Percentiles rank a stretch among this genome's conserved stretches.
Evolutionary conservation across 345 rosid genomes (phyloP).

Genomic region (Pugionium cornutum): DNA sequence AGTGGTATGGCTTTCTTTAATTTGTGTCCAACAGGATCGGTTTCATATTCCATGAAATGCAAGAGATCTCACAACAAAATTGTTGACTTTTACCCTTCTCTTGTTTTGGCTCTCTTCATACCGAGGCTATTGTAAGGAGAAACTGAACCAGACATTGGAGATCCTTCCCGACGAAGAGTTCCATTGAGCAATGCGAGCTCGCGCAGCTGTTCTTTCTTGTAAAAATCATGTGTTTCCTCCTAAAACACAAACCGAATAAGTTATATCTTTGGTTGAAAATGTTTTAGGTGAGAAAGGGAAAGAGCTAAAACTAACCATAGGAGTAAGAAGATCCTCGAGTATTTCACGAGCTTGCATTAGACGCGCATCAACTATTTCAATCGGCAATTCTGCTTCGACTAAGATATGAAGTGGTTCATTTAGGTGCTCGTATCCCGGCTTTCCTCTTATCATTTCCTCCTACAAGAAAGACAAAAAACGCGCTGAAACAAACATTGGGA

Average conservation of each 20-base stretch:
- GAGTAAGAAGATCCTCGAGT: constrained; percentile 88
- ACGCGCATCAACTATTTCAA: constrained; percentile 86
- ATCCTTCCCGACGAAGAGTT: constrained; percentile 85
- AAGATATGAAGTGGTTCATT: constrained; percentile 93
- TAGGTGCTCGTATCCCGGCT: constrained; percentile 92
- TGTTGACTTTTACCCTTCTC: constrained; percentile 48
- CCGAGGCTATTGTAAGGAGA: constrained; percentile 93
- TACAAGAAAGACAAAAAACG: constrained; percentile 32
- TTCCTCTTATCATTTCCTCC: constrained; percentile 98
- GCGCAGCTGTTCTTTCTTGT: constrained; percentile 94
- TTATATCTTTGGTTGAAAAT: not conserved
- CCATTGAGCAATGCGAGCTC: constrained; percentile 97
- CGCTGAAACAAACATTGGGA: not conserved
- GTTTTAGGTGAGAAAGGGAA: not conserved
- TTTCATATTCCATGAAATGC: constrained; percentile 24
- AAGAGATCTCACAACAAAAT: constrained; percentile 13
- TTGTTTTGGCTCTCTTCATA: constrained; percentile 95
- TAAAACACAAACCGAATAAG: constrained; percentile 26
- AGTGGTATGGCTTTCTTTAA: not conserved
- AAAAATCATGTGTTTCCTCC: constrained; percentile 95
- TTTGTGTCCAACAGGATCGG: constrained; percentile 21
- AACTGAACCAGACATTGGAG: constrained; percentile 89
- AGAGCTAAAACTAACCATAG: constrained; percentile 56
- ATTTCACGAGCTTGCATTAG: constrained; percentile 92
- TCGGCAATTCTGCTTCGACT: constrained; percentile 91